Percentiles rank a stretch among this genome's conserved stretches.
These are phyloP conservation scores for Colletotrichum theobromicola DNA, from an alignment of 2,329 filamentous ascomycete genomes.

Conservation along the genomic window DNA sequence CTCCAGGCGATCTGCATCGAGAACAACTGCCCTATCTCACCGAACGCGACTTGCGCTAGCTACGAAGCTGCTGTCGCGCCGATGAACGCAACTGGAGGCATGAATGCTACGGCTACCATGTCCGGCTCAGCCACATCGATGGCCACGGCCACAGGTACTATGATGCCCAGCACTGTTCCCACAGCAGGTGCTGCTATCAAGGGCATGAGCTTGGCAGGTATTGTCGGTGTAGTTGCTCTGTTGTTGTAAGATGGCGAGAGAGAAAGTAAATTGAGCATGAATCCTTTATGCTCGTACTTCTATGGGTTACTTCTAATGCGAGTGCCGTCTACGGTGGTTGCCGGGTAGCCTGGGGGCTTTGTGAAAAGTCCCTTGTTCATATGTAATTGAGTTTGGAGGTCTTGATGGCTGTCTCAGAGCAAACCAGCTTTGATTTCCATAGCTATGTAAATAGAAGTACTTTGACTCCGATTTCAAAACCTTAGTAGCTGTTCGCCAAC, in stretches of 20 bases:
- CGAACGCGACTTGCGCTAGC: conserved; percentile 48
- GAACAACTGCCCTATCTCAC: conserved; percentile 51
- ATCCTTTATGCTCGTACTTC: too few relatives aligned
- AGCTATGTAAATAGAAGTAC: background rate
- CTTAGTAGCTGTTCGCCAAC: background rate
- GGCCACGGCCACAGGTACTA: background rate
- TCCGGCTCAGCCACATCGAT: background rate
- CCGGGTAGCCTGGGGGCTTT: background rate
- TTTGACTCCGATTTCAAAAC: background rate
- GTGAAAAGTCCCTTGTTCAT: background rate
- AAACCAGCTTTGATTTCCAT: background rate
- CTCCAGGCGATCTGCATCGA: conserved; percentile 63
- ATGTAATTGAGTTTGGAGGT: background rate
- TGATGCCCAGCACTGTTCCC: background rate
- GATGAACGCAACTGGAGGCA: conserved; percentile 9
- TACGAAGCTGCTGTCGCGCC: conserved; percentile 39
- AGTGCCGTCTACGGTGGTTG: background rate
- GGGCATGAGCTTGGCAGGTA: background rate
- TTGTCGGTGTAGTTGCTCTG: background rate
- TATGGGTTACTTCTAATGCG: background rate
- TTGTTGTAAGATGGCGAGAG: background rate
- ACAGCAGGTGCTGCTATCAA: background rate
- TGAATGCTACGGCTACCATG: background rate
- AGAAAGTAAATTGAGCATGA: background rate
- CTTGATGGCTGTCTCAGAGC: background rate